Evolutionary conservation across 1,284 basidiomycete species (phyloP), one percentile per base, ranked within the genome.

Genomic region (Cutaneotrichosporon sp.): DNA sequence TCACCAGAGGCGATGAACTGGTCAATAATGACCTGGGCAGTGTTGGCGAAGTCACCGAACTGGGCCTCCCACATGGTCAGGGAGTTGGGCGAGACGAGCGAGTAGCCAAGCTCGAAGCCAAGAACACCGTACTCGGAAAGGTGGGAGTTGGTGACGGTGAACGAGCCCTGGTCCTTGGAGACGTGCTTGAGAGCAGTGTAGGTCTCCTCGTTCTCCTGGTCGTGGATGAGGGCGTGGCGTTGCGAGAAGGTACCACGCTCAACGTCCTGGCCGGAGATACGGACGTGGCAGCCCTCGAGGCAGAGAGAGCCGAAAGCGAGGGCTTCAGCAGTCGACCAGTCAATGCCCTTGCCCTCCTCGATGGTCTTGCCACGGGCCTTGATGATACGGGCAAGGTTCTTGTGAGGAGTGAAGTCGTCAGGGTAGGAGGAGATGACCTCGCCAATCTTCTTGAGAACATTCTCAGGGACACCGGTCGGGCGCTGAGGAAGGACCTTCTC

Each of bases 241-340:
- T 98, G 96, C n/a, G 93, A 97, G 81, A 99, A 99, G 8, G 96
- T 99, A 51, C 96, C 96, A 74, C 96, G 88, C 77, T 99, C 96
- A 50, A 98, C 94, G 75, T 98, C 96, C 78, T 99, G 96, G 42
- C 96, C 96, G 1, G 92, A 97, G 3, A 98, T 80, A 66, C 96
- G 89, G 49, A 99, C 88, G 71, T 98, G 91, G 53, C 87, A 87
- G 67, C 90, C 88, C 78, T 98, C 93, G 43, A 94, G 79, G 27
- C 88, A 88, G 47, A 98, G 84, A 14, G 91, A 83, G 58, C 94
- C 96, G 67, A 98, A 91, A 0, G 96, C 96, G 51, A 99, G 84
- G 0, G 96, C 91, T 78, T 99, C 96, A 56, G 93, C 94, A n/a
- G 96, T 99, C 16, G 91, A 87, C 92, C 94, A 97, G 76, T 99